phyloP scores from a whole-genome alignment of 163 green algal species.

The Scenedesmus sp. region DNA sequence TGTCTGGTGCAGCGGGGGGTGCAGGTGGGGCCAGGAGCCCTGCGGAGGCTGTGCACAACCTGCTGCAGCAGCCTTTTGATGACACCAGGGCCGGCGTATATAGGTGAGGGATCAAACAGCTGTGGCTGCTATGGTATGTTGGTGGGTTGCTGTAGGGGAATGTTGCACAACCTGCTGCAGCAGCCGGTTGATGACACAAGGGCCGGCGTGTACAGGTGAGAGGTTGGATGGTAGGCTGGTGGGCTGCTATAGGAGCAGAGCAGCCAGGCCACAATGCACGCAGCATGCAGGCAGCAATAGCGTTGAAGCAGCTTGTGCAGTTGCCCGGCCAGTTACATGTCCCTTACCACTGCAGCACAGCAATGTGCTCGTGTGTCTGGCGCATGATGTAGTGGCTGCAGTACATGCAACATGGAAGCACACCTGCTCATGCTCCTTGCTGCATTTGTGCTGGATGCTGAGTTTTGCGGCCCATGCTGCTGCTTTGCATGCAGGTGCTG shows the following conservation, averaged over 20 bases:
- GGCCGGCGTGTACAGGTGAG: conserved; percentile 50
- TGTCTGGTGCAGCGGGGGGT: conserved; percentile 5
- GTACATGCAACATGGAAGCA: too few relatives aligned
- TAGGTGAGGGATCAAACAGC: conserved; percentile 17
- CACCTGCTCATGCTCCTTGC: too few relatives aligned
- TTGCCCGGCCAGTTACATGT: not conserved
- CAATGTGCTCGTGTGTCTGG: not conserved
- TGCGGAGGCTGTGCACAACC: conserved; percentile 39
- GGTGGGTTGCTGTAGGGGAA: too few relatives aligned
- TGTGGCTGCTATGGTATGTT: too few relatives aligned
- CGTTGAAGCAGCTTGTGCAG: too few relatives aligned
- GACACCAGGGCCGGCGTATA: conserved; percentile 56
- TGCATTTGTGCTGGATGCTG: not conserved
- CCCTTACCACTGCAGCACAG: not conserved
- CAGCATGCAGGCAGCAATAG: too few relatives aligned
- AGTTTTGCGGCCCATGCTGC: not conserved
- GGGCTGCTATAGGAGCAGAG: not conserved
- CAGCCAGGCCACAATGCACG: too few relatives aligned
- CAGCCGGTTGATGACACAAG: conserved; percentile 56
- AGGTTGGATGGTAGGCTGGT: not conserved
- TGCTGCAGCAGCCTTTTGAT: conserved; percentile 57
- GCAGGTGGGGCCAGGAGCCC: conserved; percentile 33
- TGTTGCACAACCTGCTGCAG: conserved; percentile 48
- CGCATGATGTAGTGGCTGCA: too few relatives aligned
- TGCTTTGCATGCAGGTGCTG: conserved; percentile 37